A percentile compares a stretch with the other conserved stretches of the same genome.
These are phyloP conservation scores for Spizellomyces sp. DNA, from an alignment of 192 early-diverging fungal species.

Conservation along the genomic window DNA sequence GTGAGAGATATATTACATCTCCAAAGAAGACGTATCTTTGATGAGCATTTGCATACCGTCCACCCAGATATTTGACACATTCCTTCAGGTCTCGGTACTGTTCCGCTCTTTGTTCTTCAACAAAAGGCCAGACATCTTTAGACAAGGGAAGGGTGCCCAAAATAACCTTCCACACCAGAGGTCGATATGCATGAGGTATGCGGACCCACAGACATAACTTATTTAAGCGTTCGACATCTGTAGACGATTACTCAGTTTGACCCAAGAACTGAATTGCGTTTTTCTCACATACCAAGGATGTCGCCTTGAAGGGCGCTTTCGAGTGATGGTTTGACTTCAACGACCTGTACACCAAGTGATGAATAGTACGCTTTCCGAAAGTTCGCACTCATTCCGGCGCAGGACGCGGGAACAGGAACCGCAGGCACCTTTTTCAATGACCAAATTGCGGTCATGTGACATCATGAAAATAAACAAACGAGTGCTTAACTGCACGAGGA, in stretches of 20 bases:
- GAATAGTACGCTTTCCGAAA: conserved; percentile 44
- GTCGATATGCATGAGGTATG: conserved; percentile 42
- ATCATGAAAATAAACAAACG: no score
- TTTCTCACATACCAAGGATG: conserved; percentile 17
- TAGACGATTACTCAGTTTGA: not conserved
- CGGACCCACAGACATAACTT: conserved; percentile 45
- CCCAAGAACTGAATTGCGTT: not conserved
- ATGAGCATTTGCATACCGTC: no score
- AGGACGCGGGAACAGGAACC: not conserved
- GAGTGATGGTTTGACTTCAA: conserved; percentile 37
- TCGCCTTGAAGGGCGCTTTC: conserved; percentile 34
- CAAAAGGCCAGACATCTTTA: conserved; percentile 38
- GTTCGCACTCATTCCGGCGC: conserved; percentile 21
- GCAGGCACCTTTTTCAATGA: not conserved
- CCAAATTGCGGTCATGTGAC: no score
- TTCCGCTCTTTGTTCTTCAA: conserved; percentile 25
- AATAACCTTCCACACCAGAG: conserved; percentile 41
- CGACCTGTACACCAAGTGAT: conserved; percentile 44
- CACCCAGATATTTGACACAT: conserved; percentile 1
- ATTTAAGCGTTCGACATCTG: conserved; percentile 35
- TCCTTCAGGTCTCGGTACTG: conserved; percentile 33
- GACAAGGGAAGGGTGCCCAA: conserved; percentile 33
- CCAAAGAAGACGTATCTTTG: no score
- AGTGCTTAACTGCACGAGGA: no score
- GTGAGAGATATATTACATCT: no score